These are phyloP conservation scores for Chamaecyparis obtusa DNA, from an alignment of 75 land plant genomes.

Conservation along the genomic window DNA sequence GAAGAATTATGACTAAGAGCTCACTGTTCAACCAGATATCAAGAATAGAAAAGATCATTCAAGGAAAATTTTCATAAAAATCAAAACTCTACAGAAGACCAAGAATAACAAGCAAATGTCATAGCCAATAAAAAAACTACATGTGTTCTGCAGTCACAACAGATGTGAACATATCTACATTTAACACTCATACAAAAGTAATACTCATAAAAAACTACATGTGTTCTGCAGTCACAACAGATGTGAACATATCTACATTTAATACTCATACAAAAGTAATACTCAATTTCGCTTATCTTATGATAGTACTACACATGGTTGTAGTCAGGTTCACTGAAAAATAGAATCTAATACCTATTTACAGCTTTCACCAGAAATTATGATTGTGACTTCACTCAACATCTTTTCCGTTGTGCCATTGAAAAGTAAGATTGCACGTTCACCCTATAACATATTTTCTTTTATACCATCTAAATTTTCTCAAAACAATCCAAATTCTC, in stretches of 20 bases:
- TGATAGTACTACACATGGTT: background rate
- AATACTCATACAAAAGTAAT: background rate
- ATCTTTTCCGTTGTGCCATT: background rate
- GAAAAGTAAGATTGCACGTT: background rate
- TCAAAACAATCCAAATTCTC: background rate
- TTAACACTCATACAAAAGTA: background rate
- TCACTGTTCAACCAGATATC: background rate
- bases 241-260: background rate
- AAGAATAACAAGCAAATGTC: background rate
- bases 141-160: background rate
- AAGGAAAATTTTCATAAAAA: background rate
- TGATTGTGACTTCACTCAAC: background rate
- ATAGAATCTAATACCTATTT: background rate
- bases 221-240: background rate
- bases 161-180: background rate
- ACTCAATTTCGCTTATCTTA: background rate
- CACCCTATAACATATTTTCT: background rate
- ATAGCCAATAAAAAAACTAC: background rate
- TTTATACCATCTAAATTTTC: too few species aligned
- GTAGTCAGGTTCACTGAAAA: background rate
- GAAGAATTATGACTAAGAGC: background rate
- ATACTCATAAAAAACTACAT: background rate
- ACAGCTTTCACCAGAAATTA: background rate
- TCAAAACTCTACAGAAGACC: background rate
- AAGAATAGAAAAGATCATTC: background rate